These are phyloP conservation scores for Polytrichum commune DNA, from an alignment of 225 moss, liverwort and hornwort genomes.

Conservation along the genomic window DNA sequence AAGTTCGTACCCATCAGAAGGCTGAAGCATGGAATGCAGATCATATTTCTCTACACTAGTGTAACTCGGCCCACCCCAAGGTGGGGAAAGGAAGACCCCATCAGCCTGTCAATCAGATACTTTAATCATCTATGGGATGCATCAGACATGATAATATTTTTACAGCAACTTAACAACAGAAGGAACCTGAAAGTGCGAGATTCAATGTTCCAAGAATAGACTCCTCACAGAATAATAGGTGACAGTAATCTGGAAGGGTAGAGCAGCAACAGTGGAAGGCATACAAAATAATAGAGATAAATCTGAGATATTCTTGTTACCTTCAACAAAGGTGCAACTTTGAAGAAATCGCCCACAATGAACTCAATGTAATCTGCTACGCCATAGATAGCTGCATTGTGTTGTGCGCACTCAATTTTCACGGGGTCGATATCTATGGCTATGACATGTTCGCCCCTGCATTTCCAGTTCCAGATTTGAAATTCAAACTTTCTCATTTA, in stretches of 20 bases:
- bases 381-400: slow-evolving; percentile 90
- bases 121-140: too few relatives aligned
- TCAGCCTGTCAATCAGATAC: slow-evolving; percentile 54
- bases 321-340: slow-evolving; percentile 65
- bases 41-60: slow-evolving; percentile 58
- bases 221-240: too few relatives aligned
- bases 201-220: too few relatives aligned
- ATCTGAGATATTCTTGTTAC: slow-evolving; percentile 15
- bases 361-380: slow-evolving; percentile 77
- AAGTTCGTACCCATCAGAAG: slow-evolving; percentile 69
- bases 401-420: slow-evolving; percentile 74
- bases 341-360: slow-evolving; percentile 81
- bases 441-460: slow-evolving; percentile 74
- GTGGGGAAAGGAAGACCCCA: slow-evolving; percentile 86
- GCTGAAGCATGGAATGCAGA: slow-evolving; percentile 89
- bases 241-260: not conserved
- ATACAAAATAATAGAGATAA: too few relatives aligned
- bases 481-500: too few relatives aligned
- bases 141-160: too few relatives aligned
- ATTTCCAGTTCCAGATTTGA: not conserved
- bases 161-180: too few relatives aligned
- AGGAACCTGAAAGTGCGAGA: too few relatives aligned
- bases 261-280: not conserved
- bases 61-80: slow-evolving; percentile 94
- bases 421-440: slow-evolving; percentile 85